Base-by-base conservation (phyloP, 2,329 filamentous ascomycete genomes). In the Clarireedia homoeocarpa region DNA sequence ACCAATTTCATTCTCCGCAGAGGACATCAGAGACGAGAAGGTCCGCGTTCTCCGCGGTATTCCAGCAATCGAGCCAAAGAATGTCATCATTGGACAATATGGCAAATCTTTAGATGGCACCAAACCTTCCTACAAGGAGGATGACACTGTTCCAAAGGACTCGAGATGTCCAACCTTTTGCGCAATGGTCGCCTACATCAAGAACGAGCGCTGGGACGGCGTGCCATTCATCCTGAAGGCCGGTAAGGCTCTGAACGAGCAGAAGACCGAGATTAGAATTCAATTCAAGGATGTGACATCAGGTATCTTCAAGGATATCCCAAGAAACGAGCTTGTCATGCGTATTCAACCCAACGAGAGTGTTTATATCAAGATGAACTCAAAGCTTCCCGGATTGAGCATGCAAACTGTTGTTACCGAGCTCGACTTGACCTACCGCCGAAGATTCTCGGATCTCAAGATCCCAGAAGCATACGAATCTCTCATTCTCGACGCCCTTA, bases 281-380 rank as follows among this genome's bases (percentile, higher is more conserved):
- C 94, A 99, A 74, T 99, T 96, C 85, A 96, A 96, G 81, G 94
- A 99, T 71, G 94, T 99, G 63, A 97, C 94, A 23, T 96, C 91
- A 49, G 94, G 95, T 65, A 99, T 99, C 74, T 99, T 99, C 80
- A 97, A 97, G 82, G 92, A 99, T 72, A 99, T 99, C 70, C 95
- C 94, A 58, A 88, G 95, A 65, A 99, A 99, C 78, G 94, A 99
- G 77, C 87, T 99, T 63, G 94, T 99, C 68, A 96, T 99, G 78
- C 91, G 94, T 65, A 95, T 99, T 63, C 94, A 99, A 79, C 94
- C 94, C 67, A 99, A 99, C 77, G 94, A 99, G 81, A 95, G 89
- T 71, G 91, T 99, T 65, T 99, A 99, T 78, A 95, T 97, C 75
- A 99, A 99, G 85, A 99, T 99, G 94, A 99, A 99, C 86, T 97